These are phyloP conservation scores for Rhododendron vialii DNA, from an alignment of 148 eudicot species.

Conservation along the genomic window DNA sequence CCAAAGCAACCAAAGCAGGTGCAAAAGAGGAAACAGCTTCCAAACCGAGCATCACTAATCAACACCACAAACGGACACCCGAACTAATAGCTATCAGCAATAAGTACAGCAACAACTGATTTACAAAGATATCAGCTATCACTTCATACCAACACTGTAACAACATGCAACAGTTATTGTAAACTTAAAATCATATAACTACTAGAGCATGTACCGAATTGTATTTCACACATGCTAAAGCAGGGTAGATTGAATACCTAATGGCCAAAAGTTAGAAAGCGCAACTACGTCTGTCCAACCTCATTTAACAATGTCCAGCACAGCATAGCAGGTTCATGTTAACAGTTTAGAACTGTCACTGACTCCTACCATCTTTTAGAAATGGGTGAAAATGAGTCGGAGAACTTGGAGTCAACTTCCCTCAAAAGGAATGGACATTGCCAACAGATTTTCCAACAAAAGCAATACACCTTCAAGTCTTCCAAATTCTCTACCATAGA, in stretches of 20 bases:
- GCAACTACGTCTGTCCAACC: not conserved
- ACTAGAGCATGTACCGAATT: not conserved
- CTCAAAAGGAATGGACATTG: not conserved
- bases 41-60: not conserved
- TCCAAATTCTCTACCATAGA: not conserved
- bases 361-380: not conserved
- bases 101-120: not conserved
- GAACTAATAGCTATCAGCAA: not conserved
- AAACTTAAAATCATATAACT: not conserved
- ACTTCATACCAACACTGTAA: not conserved
- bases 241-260: not conserved
- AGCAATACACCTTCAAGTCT: not conserved
- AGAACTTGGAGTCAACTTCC: not conserved
- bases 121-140: not conserved
- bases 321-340: not conserved
- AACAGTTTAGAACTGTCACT: not conserved
- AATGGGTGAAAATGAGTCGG: not conserved
- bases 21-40: not conserved
- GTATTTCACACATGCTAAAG: not conserved
- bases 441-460: not conserved
- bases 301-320: not conserved
- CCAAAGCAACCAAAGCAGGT: not conserved
- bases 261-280: not conserved
- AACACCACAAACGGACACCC: not conserved
- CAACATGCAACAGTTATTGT: not conserved